Conservation (phyloP, 177 flowering plant species). For the Vitis hybrid region DNA sequence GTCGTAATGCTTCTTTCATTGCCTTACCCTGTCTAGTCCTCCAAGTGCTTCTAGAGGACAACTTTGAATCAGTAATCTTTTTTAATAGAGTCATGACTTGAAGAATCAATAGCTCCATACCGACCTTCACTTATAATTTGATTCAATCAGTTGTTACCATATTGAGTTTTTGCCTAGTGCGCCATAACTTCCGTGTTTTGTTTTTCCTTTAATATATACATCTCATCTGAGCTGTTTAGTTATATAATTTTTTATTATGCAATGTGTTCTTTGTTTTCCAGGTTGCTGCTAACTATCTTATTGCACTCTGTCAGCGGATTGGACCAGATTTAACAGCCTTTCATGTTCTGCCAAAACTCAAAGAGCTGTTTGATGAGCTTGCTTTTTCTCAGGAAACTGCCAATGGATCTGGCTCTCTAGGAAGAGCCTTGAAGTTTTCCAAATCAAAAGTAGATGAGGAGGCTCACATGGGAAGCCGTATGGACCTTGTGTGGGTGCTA, state of each 20-base stretch:
- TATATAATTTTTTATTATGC: background rate
- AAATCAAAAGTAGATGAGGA: conserved; percentile 43
- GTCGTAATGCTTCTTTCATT: background rate
- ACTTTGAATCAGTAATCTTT: background rate
- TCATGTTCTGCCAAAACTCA: conserved; percentile 82
- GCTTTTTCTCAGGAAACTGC: conserved; percentile 71
- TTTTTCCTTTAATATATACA: background rate
- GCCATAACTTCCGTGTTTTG: background rate
- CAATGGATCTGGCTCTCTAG: conserved; percentile 32
- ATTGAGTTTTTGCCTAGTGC: background rate
- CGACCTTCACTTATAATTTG: background rate
- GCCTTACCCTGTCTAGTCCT: background rate
- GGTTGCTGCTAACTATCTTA: conserved; percentile 86
- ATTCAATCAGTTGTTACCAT: background rate
- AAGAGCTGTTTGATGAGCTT: conserved; percentile 85
- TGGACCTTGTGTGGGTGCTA: conserved; percentile 85
- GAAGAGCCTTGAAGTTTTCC: conserved; percentile 37
- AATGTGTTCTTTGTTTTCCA: conserved; percentile 23
- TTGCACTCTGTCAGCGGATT: conserved; percentile 71
- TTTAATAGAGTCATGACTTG: background rate
- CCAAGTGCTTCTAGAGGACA: background rate
- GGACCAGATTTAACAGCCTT: conserved; percentile 79
- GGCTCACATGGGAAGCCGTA: conserved; percentile 55
- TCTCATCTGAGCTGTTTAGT: conserved; percentile 1
- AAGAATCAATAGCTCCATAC: background rate